Evolutionary conservation across 2,329 filamentous ascomycete genomes (phyloP).

Genomic region (Trichoderma sp.): DNA sequence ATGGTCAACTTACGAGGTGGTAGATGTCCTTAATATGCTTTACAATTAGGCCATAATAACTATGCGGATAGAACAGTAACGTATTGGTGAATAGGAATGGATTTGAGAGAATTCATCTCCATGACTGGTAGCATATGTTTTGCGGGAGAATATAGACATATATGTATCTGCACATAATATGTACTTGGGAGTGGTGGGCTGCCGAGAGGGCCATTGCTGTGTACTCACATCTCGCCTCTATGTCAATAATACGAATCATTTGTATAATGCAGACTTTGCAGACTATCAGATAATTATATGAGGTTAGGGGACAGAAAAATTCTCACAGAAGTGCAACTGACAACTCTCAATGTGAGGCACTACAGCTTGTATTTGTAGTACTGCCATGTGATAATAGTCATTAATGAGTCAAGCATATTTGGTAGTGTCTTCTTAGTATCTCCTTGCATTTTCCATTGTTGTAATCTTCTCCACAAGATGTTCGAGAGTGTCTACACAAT

Average conservation of each 20-base stretch:
- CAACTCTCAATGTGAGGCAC: neutral
- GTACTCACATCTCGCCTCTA: neutral
- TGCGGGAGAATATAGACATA: neutral
- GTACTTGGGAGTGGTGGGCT: neutral
- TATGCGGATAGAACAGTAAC: too few relatives aligned
- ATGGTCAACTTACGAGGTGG: neutral
- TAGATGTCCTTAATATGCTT: too few relatives aligned
- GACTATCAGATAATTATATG: neutral
- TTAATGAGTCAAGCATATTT: neutral
- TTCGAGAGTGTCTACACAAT: neutral
- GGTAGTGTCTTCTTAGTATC: neutral
- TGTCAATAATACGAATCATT: neutral
- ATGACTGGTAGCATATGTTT: neutral
- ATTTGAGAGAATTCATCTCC: too few relatives aligned
- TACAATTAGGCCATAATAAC: too few relatives aligned
- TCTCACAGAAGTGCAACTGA: neutral
- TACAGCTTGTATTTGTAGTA: neutral
- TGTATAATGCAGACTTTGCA: neutral
- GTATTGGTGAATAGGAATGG: too few relatives aligned
- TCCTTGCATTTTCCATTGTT: neutral
- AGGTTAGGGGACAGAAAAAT: neutral
- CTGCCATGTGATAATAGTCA: neutral
- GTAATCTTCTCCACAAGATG: neutral
- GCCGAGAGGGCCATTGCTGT: neutral
- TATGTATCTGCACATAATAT: neutral